phyloP scores from a whole-genome alignment of 495 filamentous ascomycete species.

The Thermothielavioides terrestris region DNA sequence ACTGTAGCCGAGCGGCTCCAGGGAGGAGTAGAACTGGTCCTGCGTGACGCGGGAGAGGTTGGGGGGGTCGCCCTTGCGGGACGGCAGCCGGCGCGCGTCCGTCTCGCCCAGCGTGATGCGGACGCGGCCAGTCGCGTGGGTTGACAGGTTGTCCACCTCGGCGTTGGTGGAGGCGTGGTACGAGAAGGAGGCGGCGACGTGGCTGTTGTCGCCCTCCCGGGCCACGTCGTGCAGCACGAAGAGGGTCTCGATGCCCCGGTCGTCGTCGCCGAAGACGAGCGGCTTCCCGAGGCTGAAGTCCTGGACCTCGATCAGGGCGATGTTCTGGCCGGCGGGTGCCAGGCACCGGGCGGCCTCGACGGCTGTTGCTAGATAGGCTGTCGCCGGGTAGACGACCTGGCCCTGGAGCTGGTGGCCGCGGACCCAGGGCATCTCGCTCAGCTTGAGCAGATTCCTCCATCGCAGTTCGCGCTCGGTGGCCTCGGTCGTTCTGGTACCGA shows the following conservation, averaged over 20 bases:
- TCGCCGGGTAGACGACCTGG: constrained; percentile 45
- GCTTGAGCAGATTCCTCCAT: constrained; percentile 37
- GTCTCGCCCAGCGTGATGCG: too few relatives aligned
- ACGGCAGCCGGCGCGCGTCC: too few relatives aligned
- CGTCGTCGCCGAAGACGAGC: too few relatives aligned
- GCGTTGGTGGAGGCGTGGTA: too few relatives aligned
- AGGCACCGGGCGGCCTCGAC: constrained; percentile 32
- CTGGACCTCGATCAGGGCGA: constrained; percentile 14
- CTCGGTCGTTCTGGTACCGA: constrained; percentile 29
- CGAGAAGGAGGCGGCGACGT: too few relatives aligned
- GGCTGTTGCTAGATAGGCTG: constrained; percentile 40
- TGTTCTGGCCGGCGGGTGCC: neutral
- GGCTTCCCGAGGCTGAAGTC: constrained; percentile 13
- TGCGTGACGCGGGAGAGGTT: too few relatives aligned
- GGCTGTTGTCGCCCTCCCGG: too few relatives aligned
- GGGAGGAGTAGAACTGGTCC: neutral
- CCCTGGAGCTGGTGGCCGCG: constrained; percentile 31
- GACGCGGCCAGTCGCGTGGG: too few relatives aligned
- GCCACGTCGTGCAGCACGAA: constrained; percentile 9
- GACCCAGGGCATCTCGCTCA: constrained; percentile 37
- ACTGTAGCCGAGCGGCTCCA: neutral
- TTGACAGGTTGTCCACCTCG: too few relatives aligned
- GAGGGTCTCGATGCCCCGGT: constrained; percentile 12
- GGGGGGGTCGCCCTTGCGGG: too few relatives aligned
- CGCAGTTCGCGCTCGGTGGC: constrained; percentile 24